Evolutionary conservation across 2,329 filamentous ascomycete genomes (phyloP).

Genomic region (Botrytis elliptica): DNA sequence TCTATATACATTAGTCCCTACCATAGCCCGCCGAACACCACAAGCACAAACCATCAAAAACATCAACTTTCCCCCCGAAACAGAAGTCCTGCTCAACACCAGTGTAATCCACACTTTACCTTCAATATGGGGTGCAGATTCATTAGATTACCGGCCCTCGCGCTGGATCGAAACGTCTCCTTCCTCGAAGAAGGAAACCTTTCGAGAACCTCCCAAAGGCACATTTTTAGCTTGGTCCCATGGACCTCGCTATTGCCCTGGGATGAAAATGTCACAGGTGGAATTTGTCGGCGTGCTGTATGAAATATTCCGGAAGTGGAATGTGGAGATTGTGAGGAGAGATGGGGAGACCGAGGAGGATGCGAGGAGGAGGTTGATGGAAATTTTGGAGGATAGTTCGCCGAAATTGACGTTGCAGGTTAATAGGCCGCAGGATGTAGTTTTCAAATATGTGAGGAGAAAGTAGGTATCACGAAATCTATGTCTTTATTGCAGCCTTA

Average conservation of each 20-base stretch:
- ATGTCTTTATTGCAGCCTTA: background rate
- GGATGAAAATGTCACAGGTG: constrained; percentile 39
- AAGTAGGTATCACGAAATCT: background rate
- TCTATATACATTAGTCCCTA: constrained; percentile 9
- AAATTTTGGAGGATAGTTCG: constrained; percentile 22
- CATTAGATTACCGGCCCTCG: constrained; percentile 54
- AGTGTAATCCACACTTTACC: constrained; percentile 52
- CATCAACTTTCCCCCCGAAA: constrained; percentile 31
- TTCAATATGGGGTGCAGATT: constrained; percentile 50
- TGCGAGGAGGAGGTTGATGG: constrained; percentile 23
- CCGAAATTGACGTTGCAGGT: constrained; percentile 24
- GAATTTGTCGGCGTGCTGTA: constrained; percentile 35
- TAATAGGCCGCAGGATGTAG: constrained; percentile 17
- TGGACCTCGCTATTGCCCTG: constrained; percentile 36
- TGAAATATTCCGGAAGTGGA: constrained; percentile 21
- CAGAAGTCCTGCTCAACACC: constrained; percentile 47
- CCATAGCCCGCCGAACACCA: background rate
- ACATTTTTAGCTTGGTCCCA: constrained; percentile 37
- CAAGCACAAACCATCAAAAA: constrained; percentile 5
- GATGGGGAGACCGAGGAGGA: background rate
- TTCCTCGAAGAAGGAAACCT: background rate
- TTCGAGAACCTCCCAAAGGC: constrained; percentile 21
- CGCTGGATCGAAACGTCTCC: constrained; percentile 47
- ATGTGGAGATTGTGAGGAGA: constrained; percentile 15
- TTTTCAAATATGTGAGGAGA: background rate